Evolutionary conservation across 2,329 filamentous ascomycete species (phyloP).

Genomic region (Lizonia empirigonia): DNA sequence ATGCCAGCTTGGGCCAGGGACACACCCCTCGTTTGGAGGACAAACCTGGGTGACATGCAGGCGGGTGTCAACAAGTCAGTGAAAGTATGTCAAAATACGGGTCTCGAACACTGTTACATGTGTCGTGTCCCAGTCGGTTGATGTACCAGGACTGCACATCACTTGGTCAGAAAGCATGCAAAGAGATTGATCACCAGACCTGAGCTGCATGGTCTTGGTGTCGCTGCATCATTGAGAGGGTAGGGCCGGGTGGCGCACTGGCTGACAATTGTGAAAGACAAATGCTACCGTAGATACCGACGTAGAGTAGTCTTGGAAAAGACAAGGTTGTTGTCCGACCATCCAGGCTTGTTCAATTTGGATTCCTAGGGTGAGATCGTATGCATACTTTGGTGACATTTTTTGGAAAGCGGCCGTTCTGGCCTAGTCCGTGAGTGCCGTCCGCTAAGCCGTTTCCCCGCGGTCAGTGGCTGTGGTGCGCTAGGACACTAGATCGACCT

Average conservation of each 20-base stretch:
- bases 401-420: constrained; percentile 38
- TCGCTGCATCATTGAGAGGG: constrained; percentile 18
- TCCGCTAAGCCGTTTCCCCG: constrained; percentile 40
- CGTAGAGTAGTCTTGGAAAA: constrained; percentile 8
- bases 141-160: constrained; percentile 19
- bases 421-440: constrained; percentile 34
- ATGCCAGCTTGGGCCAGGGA: constrained; percentile 34
- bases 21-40: constrained; percentile 28
- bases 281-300: neutral
- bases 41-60: constrained; percentile 23
- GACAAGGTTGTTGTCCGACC: constrained; percentile 13
- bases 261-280: constrained; percentile 15
- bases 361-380: constrained; percentile 21
- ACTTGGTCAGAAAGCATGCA: constrained; percentile 18
- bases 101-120: constrained; percentile 34
- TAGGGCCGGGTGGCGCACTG: constrained; percentile 16
- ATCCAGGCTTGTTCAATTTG: constrained; percentile 24
- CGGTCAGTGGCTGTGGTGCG: constrained; percentile 40
- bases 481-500: constrained; percentile 42
- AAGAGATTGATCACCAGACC: constrained; percentile 22
- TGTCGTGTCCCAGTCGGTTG: constrained; percentile 20
- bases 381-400: constrained; percentile 30
- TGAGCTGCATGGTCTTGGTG: constrained; percentile 16
- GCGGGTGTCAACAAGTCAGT: constrained; percentile 27
- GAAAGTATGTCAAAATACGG: constrained; percentile 23